A percentile compares a stretch with the other conserved stretches of the same genome.
Conservation (phyloP, 176 grass and related monocot species). For the Poa annua region DNA sequence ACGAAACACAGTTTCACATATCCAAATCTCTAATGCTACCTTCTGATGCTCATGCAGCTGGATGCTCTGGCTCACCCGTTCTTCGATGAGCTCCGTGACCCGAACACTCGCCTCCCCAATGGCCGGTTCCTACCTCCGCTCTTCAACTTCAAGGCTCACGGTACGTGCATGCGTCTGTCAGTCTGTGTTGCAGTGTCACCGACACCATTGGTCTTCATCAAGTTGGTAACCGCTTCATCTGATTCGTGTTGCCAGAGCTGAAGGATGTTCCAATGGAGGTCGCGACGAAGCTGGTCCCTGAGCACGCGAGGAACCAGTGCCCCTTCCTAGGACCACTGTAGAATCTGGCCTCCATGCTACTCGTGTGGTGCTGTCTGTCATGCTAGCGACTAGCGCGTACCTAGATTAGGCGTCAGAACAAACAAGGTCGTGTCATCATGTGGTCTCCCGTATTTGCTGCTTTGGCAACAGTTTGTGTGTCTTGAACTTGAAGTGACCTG, state of each 20-base stretch:
- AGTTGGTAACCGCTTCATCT: not conserved
- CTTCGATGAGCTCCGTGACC: slow-evolving; percentile 70
- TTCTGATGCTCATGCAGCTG: slow-evolving; percentile 38
- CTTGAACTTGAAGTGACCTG: not conserved
- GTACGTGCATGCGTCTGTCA: slow-evolving; percentile 32
- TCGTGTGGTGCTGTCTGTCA: not conserved
- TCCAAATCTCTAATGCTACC: not conserved
- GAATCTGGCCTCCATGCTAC: not conserved
- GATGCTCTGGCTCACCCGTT: slow-evolving; percentile 71
- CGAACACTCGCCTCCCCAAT: slow-evolving; percentile 62
- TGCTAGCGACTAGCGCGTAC: not conserved
- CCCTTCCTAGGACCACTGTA: slow-evolving; percentile 49
- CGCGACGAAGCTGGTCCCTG: slow-evolving; percentile 53
- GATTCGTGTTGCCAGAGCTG: slow-evolving; percentile 42
- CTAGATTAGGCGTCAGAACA: slow-evolving; percentile 22
- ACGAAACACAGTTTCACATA: not conserved
- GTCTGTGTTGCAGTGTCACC: not conserved
- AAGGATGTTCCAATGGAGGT: slow-evolving; percentile 60
- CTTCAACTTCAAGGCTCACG: slow-evolving; percentile 76
- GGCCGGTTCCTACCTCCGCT: slow-evolving; percentile 71
- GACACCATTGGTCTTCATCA: fast-evolving
- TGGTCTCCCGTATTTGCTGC: not conserved
- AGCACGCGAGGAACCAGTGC: slow-evolving; percentile 76
- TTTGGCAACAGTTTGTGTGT: slow-evolving; percentile 24
- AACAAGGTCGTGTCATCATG: not conserved